Conservation (phyloP, 225 moss, liverwort and hornwort species). For the Asterella californica region DNA sequence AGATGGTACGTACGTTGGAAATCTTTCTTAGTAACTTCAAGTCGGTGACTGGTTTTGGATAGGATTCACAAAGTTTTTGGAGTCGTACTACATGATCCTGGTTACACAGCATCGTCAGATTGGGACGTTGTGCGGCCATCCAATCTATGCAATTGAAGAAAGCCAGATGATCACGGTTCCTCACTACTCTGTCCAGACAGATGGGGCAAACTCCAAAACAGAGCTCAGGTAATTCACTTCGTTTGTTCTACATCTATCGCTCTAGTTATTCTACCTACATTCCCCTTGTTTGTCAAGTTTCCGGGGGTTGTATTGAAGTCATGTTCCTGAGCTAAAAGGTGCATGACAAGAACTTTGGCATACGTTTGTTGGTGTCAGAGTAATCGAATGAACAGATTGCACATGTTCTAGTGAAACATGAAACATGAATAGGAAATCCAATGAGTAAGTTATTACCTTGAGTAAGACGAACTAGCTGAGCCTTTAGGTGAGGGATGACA, state of each 20-base stretch:
- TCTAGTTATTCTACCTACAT: neutral
- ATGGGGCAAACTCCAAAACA: constrained; percentile 61
- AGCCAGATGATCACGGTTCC: constrained; percentile 69
- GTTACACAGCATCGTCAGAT: constrained; percentile 79
- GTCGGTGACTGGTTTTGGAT: constrained; percentile 5
- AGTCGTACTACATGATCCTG: constrained; percentile 84
- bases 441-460: neutral
- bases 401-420: neutral
- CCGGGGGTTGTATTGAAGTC: neutral
- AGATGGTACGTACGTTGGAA: neutral
- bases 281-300: neutral
- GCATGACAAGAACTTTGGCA: neutral
- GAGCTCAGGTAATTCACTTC: constrained; percentile 58
- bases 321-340: neutral
- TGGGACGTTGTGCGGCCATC: constrained; percentile 81
- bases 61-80: constrained; percentile 79
- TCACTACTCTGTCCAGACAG: constrained; percentile 69
- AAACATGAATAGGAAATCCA: neutral
- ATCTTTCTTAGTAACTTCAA: neutral
- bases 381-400: neutral
- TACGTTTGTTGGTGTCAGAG: neutral
- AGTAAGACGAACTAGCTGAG: neutral
- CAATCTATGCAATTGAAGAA: constrained; percentile 77
- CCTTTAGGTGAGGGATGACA: neutral
- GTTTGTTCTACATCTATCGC: neutral